A percentile compares a stretch with the other conserved stretches of the same genome.
Evolutionary conservation across 306 rosid species (phyloP).

Genomic region (Castanea sativa): DNA sequence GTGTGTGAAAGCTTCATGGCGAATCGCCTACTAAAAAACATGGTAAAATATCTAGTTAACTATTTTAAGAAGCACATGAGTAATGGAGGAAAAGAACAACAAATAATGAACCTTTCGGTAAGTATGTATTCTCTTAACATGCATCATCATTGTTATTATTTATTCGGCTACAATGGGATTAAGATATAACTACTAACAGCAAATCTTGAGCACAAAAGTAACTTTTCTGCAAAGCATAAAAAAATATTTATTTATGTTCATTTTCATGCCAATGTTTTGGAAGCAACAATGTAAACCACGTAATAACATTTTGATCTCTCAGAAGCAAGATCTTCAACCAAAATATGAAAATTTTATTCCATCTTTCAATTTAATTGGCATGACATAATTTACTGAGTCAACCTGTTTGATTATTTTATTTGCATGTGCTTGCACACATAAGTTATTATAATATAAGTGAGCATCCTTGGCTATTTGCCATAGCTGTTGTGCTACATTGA

Average conservation of each 20-base stretch:
- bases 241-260: not conserved
- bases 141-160: not conserved
- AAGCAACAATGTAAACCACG: not conserved
- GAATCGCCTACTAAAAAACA: constrained; percentile 91
- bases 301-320: not conserved
- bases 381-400: not conserved
- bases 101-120: not conserved
- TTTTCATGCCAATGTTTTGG: not conserved
- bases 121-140: not conserved
- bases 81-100: constrained; percentile 5
- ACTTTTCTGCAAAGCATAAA: not conserved
- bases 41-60: constrained; percentile 46
- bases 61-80: not conserved
- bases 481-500: not conserved
- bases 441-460: not conserved
- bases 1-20: constrained; percentile 99
- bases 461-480: not conserved
- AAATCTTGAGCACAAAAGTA: not conserved
- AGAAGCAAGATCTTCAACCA: not conserved
- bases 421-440: not conserved
- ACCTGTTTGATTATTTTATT: not conserved
- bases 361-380: not conserved
- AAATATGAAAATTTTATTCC: not conserved
- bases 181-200: not conserved
- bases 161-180: not conserved